Percentiles rank a stretch among this genome's conserved stretches.
These are phyloP conservation scores for Cadophora luteo-olivacea DNA, from an alignment of 2,329 filamentous ascomycete species.

Conservation along the genomic window DNA sequence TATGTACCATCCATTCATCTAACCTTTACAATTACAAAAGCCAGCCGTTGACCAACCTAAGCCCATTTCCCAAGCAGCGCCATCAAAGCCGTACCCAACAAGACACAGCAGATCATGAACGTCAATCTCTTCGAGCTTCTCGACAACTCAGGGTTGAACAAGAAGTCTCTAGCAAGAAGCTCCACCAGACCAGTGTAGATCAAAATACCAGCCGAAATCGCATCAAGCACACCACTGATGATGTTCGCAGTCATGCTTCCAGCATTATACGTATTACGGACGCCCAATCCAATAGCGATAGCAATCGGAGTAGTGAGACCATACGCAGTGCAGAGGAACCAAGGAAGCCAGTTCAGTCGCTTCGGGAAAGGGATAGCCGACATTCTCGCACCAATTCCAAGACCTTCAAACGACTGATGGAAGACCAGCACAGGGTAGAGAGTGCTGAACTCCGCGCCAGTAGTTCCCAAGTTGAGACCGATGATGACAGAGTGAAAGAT, in stretches of 20 bases:
- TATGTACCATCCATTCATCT: slow-evolving; percentile 1
- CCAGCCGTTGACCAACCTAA: slow-evolving; percentile 14
- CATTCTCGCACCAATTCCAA: slow-evolving; percentile 67
- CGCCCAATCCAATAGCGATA: slow-evolving; percentile 56
- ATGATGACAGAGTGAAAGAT: slow-evolving; percentile 71
- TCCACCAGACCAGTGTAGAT: slow-evolving; percentile 58
- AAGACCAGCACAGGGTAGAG: slow-evolving; percentile 67
- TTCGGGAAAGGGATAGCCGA: slow-evolving; percentile 59
- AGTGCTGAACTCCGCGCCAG: slow-evolving; percentile 60
- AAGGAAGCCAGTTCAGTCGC: slow-evolving; percentile 53
- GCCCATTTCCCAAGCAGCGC: slow-evolving; percentile 59
- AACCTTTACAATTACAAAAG: background rate
- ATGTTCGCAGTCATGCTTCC: slow-evolving; percentile 51
- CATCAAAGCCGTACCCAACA: slow-evolving; percentile 54
- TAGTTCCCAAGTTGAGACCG: slow-evolving; percentile 66
- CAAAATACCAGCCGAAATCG: slow-evolving; percentile 55
- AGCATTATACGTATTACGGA: slow-evolving; percentile 51
- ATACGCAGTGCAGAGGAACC: slow-evolving; percentile 55
- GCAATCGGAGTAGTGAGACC: slow-evolving; percentile 59
- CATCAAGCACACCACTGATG: slow-evolving; percentile 54
- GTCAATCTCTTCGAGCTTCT: slow-evolving; percentile 47
- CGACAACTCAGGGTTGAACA: slow-evolving; percentile 54
- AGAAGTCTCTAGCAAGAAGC: slow-evolving; percentile 55
- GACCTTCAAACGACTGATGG: slow-evolving; percentile 68
- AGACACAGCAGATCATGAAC: slow-evolving; percentile 51